Evolutionary conservation across 2,329 filamentous ascomycete genomes (phyloP).

Genomic region (Coccinonectria pachysandricola): DNA sequence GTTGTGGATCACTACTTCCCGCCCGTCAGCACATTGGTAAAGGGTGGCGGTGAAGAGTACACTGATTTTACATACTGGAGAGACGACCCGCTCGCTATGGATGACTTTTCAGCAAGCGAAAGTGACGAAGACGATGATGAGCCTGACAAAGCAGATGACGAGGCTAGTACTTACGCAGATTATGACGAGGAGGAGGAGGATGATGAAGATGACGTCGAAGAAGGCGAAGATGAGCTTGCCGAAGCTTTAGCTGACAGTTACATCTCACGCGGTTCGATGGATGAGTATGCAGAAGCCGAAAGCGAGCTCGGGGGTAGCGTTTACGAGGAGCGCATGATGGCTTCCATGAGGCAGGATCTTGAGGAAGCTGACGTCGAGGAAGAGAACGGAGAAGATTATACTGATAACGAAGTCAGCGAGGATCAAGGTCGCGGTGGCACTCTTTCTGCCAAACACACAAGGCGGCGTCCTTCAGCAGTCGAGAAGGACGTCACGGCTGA

Average conservation of each 20-base stretch:
- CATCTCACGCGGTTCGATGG: constrained; percentile 19
- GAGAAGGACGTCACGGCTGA: constrained; percentile 43
- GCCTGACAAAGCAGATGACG: constrained; percentile 39
- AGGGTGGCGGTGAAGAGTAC: constrained; percentile 83
- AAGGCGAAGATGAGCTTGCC: constrained; percentile 31
- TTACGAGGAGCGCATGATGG: constrained; percentile 32
- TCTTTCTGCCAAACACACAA: too few species aligned
- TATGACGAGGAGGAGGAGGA: constrained; percentile 35
- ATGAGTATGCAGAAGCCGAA: constrained; percentile 32
- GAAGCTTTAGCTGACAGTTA: constrained; percentile 20
- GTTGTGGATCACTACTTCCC: constrained; percentile 98
- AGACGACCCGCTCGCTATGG: constrained; percentile 69
- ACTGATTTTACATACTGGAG: constrained; percentile 98
- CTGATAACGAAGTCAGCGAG: constrained; percentile 26
- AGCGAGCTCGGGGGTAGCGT: constrained; percentile 34
- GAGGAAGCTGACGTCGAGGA: constrained; percentile 31
- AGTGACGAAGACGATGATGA: constrained; percentile 45
- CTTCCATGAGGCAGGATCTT: constrained; percentile 28
- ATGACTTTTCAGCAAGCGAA: constrained; percentile 82
- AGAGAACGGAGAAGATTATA: constrained; percentile 25
- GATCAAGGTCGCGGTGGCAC: constrained; percentile 26
- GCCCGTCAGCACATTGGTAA: constrained; percentile 75
- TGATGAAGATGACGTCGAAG: constrained; percentile 29
- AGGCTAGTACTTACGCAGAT: constrained; percentile 34
- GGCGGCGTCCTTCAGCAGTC: constrained; percentile 13